Base-by-base conservation (phyloP, 2,329 filamentous ascomycete genomes). In the Graphilbum fragrans region DNA sequence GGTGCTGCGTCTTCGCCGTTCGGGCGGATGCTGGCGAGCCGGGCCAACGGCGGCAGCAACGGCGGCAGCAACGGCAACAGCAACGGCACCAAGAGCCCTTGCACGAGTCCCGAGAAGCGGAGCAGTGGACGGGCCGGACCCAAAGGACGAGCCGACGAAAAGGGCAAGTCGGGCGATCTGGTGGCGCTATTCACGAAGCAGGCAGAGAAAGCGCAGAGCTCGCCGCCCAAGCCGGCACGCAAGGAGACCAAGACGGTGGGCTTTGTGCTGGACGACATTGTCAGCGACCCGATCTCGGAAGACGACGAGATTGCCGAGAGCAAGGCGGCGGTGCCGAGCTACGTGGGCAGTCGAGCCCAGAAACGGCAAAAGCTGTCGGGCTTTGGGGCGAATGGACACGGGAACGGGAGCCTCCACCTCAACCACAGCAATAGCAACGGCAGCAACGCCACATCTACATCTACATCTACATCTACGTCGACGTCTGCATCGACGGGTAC, bases 131-230 rank as follows among this genome's bases (percentile, higher is more conserved):
- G n/a, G 5, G 35, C 7, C 4, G 29, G 38, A 14, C 48, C 49
- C 35, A 58, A 51, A 60, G 52, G 45, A 14, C 54, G 59, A 20
- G 63, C 61, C 43, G 57, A 55, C 6, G 70, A 72, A 40, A 73
- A 66, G 47, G 67, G 65, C 5, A 73, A 69, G 46, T 70, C 69
- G 7, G 73, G 65, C 4, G 70, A 80, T 49, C 61, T 81, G 14
- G 63, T 69, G 51, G 66, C 71, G 0, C 63, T 80, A 17, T 81
- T 81, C 49, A 77, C 74, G 17, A 77, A 67, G 38, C 77, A 81
- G 53, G 69, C 69, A 8, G 70, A 77, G 47, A 66, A 64, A 32
- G 63, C 63, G 18, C 54, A 62, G 27, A 59, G 56, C 41, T 50
- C 46, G n/a, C 38, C 56, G 2, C 53, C 57, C n/a, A 14, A 14